Base-by-base conservation (phyloP, 2,329 filamentous ascomycete genomes). In the Epichloe sp. region DNA sequence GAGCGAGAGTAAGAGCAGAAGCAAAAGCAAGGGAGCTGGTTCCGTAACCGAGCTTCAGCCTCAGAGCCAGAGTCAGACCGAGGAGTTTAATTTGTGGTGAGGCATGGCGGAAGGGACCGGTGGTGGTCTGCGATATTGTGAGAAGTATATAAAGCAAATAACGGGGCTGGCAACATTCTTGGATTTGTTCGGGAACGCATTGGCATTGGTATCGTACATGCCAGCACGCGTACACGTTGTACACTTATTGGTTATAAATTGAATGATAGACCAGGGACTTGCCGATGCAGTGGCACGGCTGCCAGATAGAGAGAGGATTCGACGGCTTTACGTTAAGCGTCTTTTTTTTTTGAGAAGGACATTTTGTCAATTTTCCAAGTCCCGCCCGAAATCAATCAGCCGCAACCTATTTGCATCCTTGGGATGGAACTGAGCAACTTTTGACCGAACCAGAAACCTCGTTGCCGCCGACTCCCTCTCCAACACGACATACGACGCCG, bases 391-490 rank as follows among this genome's bases (percentile, higher is more conserved):
- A 62, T 84, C 80, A 45, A 85, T 65, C 45, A 85, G 63, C 47
- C 76, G 73, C 48, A 85, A 64, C 60, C 68, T 74, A 42, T 70
- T 76, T 14, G 81, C 79, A 65, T 85, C 80, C 55, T 71, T 77
- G 3, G 79, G 80, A 58, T 85, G 80, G 57, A 84, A 83, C 57
- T 80, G 76, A 3, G 82, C 82, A 41, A 82, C 80, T 59, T 82
- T 82, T 38, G 79, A 80, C 51, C 81, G 68, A 36, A 84, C 78
- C 21, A 85, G 67, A 58, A 84, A 84, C 55, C 81, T 74, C 2
- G 76, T 77, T 12, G 79, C 78, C 2, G 81, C 79, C 44, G 80
- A 79, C 59, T 85, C 82, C 52, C 75, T 72, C 15, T 70, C 58
- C n/a, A 84, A 66, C 46, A 70, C 69, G 46, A 85, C 72, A 59